Evolutionary conservation across 2,329 filamentous ascomycete genomes (phyloP).

Genomic region (Diaporthe ilicicola): DNA sequence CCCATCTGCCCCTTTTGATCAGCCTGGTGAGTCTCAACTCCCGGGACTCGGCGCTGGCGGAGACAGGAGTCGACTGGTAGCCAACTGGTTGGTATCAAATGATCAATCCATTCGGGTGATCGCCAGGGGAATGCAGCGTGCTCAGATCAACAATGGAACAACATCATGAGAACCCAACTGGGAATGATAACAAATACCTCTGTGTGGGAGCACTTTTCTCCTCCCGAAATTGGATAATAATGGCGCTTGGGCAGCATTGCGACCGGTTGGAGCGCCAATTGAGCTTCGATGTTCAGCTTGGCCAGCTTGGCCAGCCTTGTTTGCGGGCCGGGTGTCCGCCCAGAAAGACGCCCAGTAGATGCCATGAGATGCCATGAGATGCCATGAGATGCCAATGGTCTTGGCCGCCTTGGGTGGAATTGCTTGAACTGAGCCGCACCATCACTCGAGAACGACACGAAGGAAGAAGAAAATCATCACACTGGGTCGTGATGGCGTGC

Average conservation of each 20-base stretch:
- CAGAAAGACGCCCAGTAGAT: conserved; percentile 9
- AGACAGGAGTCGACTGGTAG: neutral
- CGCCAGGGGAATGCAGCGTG: neutral
- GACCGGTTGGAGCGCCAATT: neutral
- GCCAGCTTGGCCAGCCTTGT: conserved; percentile 20
- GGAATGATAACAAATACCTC: neutral
- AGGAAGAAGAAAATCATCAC: neutral
- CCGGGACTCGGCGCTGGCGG: neutral
- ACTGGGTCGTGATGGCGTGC: conserved; percentile 1
- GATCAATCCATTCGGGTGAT: conserved; percentile 8
- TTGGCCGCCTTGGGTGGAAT: conserved; percentile 18
- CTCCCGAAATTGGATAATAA: neutral
- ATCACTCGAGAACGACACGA: neutral
- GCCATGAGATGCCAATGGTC: conserved; percentile 21
- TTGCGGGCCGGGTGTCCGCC: conserved; percentile 1
- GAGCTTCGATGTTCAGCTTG: conserved; percentile 4
- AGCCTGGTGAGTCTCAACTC: neutral
- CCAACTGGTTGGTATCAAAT: neutral
- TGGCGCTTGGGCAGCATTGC: neutral
- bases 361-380: conserved; percentile 11
- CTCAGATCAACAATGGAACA: neutral
- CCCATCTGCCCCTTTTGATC: neutral
- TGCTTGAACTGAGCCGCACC: conserved; percentile 20
- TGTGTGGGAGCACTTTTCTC: neutral
- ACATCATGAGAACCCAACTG: neutral